Conservation (phyloP, 169 alveolate genomes). For the Haemoproteus tartakovskyi region DNA sequence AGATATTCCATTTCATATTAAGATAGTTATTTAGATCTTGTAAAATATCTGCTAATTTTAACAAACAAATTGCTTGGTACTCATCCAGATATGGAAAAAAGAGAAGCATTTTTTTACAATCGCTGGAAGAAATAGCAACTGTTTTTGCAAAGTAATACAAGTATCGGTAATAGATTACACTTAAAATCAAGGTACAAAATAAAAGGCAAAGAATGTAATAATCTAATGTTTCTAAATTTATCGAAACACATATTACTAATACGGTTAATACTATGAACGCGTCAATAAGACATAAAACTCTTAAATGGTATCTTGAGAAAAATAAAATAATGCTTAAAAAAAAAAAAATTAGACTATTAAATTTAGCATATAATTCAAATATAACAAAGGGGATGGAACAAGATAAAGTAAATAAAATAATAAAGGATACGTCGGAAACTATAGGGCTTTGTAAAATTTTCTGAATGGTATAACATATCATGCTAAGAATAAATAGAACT, state of each 20-base stretch:
- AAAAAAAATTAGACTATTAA: constrained; percentile 36
- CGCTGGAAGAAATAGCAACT: neutral
- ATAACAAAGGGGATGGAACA: constrained; percentile 26
- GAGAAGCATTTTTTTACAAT: constrained; percentile 10
- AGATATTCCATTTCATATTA: constrained; percentile 17
- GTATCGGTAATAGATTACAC: constrained; percentile 31
- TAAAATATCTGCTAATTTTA: constrained; percentile 40
- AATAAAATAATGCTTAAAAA: constrained; percentile 12
- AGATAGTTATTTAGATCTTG: constrained; percentile 45
- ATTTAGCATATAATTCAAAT: constrained; percentile 24
- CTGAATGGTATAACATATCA: constrained; percentile 21
- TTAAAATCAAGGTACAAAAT: constrained; percentile 1
- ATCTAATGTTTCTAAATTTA: constrained; percentile 16
- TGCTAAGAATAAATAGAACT: constrained; percentile 36
- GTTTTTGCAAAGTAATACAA: constrained; percentile 42
- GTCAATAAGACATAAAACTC: constrained; percentile 26
- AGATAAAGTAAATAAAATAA: constrained; percentile 14
- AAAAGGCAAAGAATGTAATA: constrained; percentile 7
- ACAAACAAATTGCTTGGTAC: constrained; percentile 28
- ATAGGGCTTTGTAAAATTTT: constrained; percentile 1
- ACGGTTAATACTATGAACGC: constrained; percentile 2
- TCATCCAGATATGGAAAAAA: constrained; percentile 55
- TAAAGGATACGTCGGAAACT: constrained; percentile 13
- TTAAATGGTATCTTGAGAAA: constrained; percentile 33
- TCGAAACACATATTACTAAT: constrained; percentile 6